phyloP scores from a whole-genome alignment of 78 protist genomes.

The Acrasis kona region DNA sequence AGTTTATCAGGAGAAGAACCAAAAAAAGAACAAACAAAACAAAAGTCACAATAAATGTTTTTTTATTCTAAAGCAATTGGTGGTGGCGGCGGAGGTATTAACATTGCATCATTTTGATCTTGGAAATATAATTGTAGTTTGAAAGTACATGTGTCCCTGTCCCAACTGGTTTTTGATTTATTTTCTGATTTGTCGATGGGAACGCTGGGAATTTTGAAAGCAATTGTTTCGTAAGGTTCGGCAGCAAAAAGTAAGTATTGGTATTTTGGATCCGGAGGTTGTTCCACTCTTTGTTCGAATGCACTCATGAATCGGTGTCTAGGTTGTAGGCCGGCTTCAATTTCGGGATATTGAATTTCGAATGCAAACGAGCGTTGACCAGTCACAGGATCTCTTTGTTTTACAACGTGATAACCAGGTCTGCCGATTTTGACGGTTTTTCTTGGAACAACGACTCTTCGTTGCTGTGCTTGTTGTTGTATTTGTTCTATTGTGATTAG shows the following conservation, averaged over 20 bases:
- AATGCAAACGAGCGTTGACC: constrained; percentile 48
- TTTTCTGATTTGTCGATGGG: constrained; percentile 47
- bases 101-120: neutral
- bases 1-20: neutral
- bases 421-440: constrained; percentile 81
- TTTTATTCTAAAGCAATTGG: no score
- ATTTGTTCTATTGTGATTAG: no score
- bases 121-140: constrained; percentile 8
- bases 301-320: constrained; percentile 92
- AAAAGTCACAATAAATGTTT: no score
- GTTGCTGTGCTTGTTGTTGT: no score
- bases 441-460: neutral
- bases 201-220: constrained; percentile 81
- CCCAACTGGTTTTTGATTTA: constrained; percentile 11
- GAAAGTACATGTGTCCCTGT: constrained; percentile 3
- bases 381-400: constrained; percentile 40
- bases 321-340: constrained; percentile 83
- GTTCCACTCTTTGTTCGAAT: constrained; percentile 88
- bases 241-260: constrained; percentile 93
- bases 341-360: constrained; percentile 90
- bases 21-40: neutral
- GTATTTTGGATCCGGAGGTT: constrained; percentile 25
- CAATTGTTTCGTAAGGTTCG: constrained; percentile 96
- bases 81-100: neutral
- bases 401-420: constrained; percentile 77